Evolutionary conservation across 148 eudicot genomes (phyloP), one percentile per base, ranked within the genome.

Genomic region (Chenopodium album): DNA sequence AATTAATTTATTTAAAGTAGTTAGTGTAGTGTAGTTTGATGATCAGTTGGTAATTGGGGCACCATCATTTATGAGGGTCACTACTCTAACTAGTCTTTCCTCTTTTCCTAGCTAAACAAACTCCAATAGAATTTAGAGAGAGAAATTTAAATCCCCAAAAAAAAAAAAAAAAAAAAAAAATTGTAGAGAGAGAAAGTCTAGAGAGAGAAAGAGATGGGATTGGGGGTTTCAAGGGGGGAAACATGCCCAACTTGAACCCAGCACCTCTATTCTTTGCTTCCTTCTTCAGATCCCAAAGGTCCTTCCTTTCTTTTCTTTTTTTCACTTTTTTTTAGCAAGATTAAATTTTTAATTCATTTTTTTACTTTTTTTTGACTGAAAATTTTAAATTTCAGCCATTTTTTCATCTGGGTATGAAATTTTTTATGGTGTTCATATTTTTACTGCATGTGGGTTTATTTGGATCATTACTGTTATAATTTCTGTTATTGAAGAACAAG

Each of bases 221-320:
- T 62, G 84, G 86, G 77, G 86, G 87, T 86, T 84, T 85, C 82
- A 86, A 77, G 83, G 72, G 77, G 80, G 90, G 92, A 83, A 81
- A 91, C 92, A 91, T 91, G 94, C 85, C 86, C 86, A 84, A 87
- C 80, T 84, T 88, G 79, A 82, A 82, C 91, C 90, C 94, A 84
- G 84, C 94, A 89, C 71, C 75, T 88, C 82, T 84, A 85, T 81
- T 87, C 82, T 73, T 91, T 88, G 88, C 89, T 88, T 80, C 89
- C 89, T 85, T 80, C 86, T 81, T 80, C 89, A 80, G 82, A 83
- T 86, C 87, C 86, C 89, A 84, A 87, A 84, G 86, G 86, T 80
- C 48, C 7, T 10, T 60, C 31, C 78, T 84, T 56, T 83, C 74
- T 78, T 59, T 77, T 48, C 22, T 46, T 60, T 26, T 75, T 47